phyloP scores from a whole-genome alignment of 768 basidiomycete genomes.

The Collybiopsis luxurians region DNA sequence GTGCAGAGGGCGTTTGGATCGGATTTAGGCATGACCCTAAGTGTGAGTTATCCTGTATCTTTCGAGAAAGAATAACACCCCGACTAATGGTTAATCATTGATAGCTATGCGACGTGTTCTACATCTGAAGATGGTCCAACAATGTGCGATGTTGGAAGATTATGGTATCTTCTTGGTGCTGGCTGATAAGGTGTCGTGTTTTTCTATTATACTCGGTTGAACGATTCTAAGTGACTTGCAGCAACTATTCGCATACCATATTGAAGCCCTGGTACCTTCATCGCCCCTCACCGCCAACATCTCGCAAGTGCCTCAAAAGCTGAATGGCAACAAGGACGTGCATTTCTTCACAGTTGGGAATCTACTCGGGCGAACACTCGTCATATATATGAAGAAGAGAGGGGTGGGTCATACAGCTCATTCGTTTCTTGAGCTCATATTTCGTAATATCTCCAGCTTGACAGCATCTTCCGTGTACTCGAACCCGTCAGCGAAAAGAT shows the following conservation, averaged over 20 bases:
- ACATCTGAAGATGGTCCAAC: conserved; percentile 70
- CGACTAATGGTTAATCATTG: background rate
- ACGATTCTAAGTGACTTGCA: conserved; percentile 22
- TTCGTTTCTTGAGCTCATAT: conserved; percentile 69
- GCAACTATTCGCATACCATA: conserved; percentile 91
- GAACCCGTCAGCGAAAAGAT: conserved; percentile 92
- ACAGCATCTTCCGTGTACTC: conserved; percentile 93
- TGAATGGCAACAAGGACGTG: conserved; percentile 89
- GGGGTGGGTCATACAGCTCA: conserved; percentile 63
- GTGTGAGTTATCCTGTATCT: conserved; percentile 42
- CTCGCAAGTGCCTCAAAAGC: conserved; percentile 81
- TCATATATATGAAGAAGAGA: conserved; percentile 80
- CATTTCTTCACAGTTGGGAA: conserved; percentile 95
- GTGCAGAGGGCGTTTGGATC: conserved; percentile 93
- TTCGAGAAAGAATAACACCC: conserved; percentile 6
- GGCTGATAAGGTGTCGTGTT: conserved; percentile 94
- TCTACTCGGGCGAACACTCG: conserved; percentile 77
- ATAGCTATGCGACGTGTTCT: conserved; percentile 68
- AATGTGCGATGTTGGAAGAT: conserved; percentile 66
- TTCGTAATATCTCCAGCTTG: no score
- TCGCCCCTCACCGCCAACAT: conserved; percentile 64
- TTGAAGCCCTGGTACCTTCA: conserved; percentile 94
- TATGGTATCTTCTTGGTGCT: conserved; percentile 87
- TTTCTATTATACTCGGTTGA: no score
- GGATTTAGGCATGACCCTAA: conserved; percentile 73